These are phyloP conservation scores for Yamadazyma kitorensis DNA, from an alignment of 805 yeast species.

Conservation along the genomic window DNA sequence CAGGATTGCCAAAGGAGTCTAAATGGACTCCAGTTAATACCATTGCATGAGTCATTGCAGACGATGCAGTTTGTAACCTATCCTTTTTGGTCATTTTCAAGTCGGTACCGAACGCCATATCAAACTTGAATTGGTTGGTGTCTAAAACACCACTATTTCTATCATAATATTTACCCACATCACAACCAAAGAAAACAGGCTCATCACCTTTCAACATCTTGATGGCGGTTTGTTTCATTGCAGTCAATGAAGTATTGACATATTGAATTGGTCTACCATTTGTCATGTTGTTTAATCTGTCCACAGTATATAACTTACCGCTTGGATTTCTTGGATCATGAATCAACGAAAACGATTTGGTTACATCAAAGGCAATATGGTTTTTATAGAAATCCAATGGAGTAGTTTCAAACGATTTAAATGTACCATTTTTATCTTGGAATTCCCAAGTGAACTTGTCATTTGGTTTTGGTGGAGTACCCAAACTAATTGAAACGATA, in stretches of 20 bases:
- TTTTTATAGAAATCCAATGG: slow-evolving; percentile 64
- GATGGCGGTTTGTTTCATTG: slow-evolving; percentile 59
- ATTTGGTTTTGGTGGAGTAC: slow-evolving; percentile 73
- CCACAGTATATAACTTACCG: slow-evolving; percentile 63
- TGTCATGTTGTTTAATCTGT: slow-evolving; percentile 68
- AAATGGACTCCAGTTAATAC: slow-evolving; percentile 77
- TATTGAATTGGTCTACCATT: slow-evolving; percentile 72
- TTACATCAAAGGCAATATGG: slow-evolving; percentile 50
- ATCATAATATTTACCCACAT: slow-evolving; percentile 77
- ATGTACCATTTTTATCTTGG: slow-evolving; percentile 66
- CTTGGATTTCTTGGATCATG: slow-evolving; percentile 80
- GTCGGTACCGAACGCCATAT: slow-evolving; percentile 51
- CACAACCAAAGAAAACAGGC: slow-evolving; percentile 86
- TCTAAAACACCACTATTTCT: slow-evolving; percentile 70
- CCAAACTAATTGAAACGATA: slow-evolving; percentile 65
- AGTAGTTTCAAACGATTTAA: slow-evolving; percentile 50
- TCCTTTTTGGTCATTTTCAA: slow-evolving; percentile 59
- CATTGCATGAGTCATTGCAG: slow-evolving; percentile 91
- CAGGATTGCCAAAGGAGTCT: slow-evolving; percentile 46
- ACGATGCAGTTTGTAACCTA: slow-evolving; percentile 65
- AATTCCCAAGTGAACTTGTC: slow-evolving; percentile 74
- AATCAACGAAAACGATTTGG: slow-evolving; percentile 61
- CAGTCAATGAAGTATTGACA: slow-evolving; percentile 61
- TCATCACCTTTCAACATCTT: slow-evolving; percentile 68
- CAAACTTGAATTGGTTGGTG: slow-evolving; percentile 63